These are phyloP conservation scores for Ephemerocybe angulata DNA, from an alignment of 768 basidiomycete genomes.

Conservation along the genomic window DNA sequence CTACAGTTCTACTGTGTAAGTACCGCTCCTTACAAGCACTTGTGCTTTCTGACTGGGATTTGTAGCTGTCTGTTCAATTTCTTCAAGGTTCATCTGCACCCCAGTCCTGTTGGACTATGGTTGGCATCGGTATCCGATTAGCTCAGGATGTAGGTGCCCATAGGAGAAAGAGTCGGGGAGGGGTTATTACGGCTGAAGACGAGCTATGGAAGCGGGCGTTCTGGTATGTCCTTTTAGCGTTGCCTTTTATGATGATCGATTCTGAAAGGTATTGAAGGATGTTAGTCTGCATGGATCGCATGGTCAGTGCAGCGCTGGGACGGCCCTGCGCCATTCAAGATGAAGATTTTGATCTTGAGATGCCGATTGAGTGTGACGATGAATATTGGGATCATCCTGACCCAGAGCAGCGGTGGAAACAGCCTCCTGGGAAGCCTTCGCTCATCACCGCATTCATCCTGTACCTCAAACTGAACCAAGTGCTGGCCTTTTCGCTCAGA, in stretches of 20 bases:
- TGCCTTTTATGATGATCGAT: neutral
- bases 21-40: constrained; percentile 8
- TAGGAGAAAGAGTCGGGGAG: constrained; percentile 32
- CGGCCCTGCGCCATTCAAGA: constrained; percentile 77
- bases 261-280: constrained; percentile 37
- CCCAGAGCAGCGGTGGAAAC: constrained; percentile 59
- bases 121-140: constrained; percentile 68
- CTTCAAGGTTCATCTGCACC: constrained; percentile 57
- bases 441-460: constrained; percentile 52
- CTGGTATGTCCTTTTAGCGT: constrained; percentile 36
- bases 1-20: constrained; percentile 63
- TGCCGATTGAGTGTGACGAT: constrained; percentile 63
- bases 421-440: constrained; percentile 63
- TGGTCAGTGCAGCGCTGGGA: constrained; percentile 54
- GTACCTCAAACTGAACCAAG: constrained; percentile 56
- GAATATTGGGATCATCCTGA: constrained; percentile 66
- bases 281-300: constrained; percentile 50
- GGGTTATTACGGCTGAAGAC: constrained; percentile 47
- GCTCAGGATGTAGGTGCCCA: constrained; percentile 82
- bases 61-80: constrained; percentile 51
- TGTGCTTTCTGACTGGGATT: neutral
- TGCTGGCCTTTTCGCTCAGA: constrained; percentile 58
- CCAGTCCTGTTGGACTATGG: constrained; percentile 65
- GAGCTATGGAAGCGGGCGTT: constrained; percentile 76
- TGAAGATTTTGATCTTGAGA: constrained; percentile 77